Percentiles rank a stretch among this genome's conserved stretches.
phyloP scores from a whole-genome alignment of 108 stramenopile genomes.

The Cyclotella atomus region DNA sequence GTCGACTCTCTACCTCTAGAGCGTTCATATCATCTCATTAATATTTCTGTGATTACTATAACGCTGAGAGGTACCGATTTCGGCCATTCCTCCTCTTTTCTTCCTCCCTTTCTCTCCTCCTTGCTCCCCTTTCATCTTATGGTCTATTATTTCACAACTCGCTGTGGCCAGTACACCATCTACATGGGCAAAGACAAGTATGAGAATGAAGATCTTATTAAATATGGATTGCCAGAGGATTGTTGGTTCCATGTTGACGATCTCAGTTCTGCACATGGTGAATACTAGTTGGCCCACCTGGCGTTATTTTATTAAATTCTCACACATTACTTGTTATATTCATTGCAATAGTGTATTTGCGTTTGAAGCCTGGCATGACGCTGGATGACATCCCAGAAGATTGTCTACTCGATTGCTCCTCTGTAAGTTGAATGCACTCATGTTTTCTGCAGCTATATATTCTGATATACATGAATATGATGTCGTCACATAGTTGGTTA shows the following conservation, averaged over 20 bases:
- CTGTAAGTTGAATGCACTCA: conserved; percentile 19
- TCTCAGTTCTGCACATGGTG: conserved; percentile 93
- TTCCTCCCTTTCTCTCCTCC: too few relatives aligned
- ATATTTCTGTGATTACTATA: too few relatives aligned
- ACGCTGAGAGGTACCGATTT: too few relatives aligned
- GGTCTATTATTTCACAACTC: conserved; percentile 80
- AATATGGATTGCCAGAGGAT: conserved; percentile 88
- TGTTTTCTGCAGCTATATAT: too few relatives aligned
- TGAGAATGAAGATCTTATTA: conserved; percentile 99
- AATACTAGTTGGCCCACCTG: too few relatives aligned
- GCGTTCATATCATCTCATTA: too few relatives aligned
- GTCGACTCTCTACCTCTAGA: too few relatives aligned
- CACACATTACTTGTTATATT: too few relatives aligned
- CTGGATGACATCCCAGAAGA: conserved; percentile 86
- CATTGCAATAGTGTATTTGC: conserved; percentile 91
- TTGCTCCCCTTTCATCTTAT: conserved; percentile 37
- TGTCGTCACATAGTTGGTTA: conserved; percentile 67
- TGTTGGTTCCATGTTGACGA: conserved; percentile 99
- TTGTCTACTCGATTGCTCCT: conserved; percentile 69
- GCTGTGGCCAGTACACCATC: conserved; percentile 73
- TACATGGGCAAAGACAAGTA: conserved; percentile 93
- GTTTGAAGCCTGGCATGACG: conserved; percentile 88
- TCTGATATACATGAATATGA: too few relatives aligned
- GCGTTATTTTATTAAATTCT: too few relatives aligned
- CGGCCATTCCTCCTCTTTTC: too few relatives aligned